A percentile compares a stretch with the other conserved stretches of the same genome.
These are phyloP conservation scores for Postia placenta DNA, from an alignment of 768 basidiomycete genomes.

Conservation along the genomic window DNA sequence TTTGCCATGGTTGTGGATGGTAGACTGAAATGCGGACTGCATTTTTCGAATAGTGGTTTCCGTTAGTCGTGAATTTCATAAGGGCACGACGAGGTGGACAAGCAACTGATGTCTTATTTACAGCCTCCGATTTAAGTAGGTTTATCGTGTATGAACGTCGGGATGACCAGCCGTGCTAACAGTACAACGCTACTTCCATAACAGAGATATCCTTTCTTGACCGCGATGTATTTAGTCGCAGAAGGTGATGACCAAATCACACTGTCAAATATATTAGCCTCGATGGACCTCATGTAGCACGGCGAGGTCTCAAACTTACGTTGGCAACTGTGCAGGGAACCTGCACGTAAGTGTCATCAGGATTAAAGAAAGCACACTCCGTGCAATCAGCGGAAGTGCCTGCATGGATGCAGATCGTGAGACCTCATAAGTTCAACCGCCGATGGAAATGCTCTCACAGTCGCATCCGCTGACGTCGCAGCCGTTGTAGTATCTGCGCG, in stretches of 20 bases:
- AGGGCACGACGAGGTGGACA: background rate
- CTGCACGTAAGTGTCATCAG: slow-evolving; percentile 37
- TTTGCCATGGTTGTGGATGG: background rate
- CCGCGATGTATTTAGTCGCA: background rate
- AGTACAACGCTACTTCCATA: background rate
- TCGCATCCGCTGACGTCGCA: slow-evolving; percentile 36
- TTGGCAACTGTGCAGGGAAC: slow-evolving; percentile 28
- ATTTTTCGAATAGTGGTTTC: too few relatives aligned
- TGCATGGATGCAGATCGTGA: too few relatives aligned
- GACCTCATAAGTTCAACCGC: background rate
- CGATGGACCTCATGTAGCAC: background rate
- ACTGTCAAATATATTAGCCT: background rate
- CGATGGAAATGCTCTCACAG: slow-evolving; percentile 26
- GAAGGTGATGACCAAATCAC: background rate
- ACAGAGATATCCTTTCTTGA: background rate
- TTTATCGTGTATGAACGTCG: background rate
- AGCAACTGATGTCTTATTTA: background rate
- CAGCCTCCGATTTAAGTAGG: background rate
- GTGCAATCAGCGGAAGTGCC: slow-evolving; percentile 29
- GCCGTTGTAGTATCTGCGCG: slow-evolving; percentile 31
- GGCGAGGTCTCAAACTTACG: background rate
- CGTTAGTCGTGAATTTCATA: too few relatives aligned
- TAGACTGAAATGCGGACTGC: too few relatives aligned
- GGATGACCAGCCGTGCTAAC: background rate
- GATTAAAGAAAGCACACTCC: slow-evolving; percentile 32